A percentile compares a stretch with the other conserved stretches of the same genome.
These are phyloP conservation scores for Arctostaphylos glauca DNA, from an alignment of 148 eudicot genomes.

Conservation along the genomic window DNA sequence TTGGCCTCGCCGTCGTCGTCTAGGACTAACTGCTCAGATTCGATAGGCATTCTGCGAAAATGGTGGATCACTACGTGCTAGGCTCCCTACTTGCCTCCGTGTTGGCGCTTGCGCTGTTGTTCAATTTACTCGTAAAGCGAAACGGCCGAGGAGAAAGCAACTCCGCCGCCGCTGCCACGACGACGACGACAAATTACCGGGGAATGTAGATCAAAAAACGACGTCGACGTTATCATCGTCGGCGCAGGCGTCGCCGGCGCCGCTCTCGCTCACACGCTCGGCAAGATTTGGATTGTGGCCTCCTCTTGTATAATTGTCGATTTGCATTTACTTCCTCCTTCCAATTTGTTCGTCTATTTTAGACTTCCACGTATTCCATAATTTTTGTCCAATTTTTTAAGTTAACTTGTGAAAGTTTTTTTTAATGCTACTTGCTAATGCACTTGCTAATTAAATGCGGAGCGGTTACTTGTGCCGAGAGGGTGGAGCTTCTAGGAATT, in stretches of 20 bases:
- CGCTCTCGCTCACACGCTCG: conserved; percentile 86
- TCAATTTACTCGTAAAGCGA: conserved; percentile 25
- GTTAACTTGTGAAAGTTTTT: too few relatives aligned
- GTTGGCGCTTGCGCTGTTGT: conserved; percentile 31
- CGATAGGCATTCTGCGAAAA: conserved; percentile 14
- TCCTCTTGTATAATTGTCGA: not conserved
- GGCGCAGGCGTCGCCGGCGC: conserved; percentile 96
- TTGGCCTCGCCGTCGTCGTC: not conserved
- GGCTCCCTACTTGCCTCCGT: conserved; percentile 39
- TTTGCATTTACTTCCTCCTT: too few relatives aligned
- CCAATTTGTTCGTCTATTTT: too few relatives aligned
- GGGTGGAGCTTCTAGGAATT: conserved; percentile 80
- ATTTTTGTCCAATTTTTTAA: too few relatives aligned
- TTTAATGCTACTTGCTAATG: too few relatives aligned
- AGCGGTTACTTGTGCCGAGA: conserved; percentile 73
- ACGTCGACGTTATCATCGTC: conserved; percentile 59
- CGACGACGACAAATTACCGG: conserved; percentile 28
- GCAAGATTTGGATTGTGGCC: conserved; percentile 53
- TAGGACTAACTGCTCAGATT: not conserved
- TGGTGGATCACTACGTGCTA: conserved; percentile 37
- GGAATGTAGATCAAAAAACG: conserved; percentile 30
- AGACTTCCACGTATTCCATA: too few relatives aligned
- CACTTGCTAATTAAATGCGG: conserved; percentile 84
- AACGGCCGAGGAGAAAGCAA: conserved; percentile 9
- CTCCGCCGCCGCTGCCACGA: conserved; percentile 15